Conservation (phyloP, 306 rosid genomes). For the Vicia faba region DNA sequence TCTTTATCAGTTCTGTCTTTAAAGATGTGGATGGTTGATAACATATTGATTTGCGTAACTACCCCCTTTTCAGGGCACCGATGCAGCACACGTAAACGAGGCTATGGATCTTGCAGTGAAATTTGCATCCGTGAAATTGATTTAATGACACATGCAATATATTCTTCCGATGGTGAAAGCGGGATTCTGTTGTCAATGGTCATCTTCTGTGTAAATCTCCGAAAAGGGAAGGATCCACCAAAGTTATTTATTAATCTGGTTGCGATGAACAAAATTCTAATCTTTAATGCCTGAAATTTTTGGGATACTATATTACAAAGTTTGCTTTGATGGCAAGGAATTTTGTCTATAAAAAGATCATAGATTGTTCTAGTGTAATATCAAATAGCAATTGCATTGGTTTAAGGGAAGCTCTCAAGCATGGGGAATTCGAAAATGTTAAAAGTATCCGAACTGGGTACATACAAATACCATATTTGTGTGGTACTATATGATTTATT, state of each 20-base stretch:
- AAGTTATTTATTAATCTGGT: constrained; percentile 21
- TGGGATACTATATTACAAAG: background rate
- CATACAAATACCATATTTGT: too few relatives aligned
- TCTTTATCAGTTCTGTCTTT: background rate
- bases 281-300: constrained; percentile 11
- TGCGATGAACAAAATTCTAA: constrained; percentile 11
- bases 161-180: constrained; percentile 23
- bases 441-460: too few relatives aligned
- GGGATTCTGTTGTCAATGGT: background rate
- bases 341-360: constrained; percentile 1
- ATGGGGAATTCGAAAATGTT: too few relatives aligned
- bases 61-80: constrained; percentile 71
- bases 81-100: constrained; percentile 71
- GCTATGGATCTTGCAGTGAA: constrained; percentile 70
- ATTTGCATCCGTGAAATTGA: constrained; percentile 73
- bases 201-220: constrained; percentile 2
- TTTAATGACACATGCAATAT: constrained; percentile 37
- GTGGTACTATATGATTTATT: too few relatives aligned
- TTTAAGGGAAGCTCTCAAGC: background rate
- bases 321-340: background rate
- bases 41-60: constrained; percentile 16
- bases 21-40: background rate
- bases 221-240: background rate
- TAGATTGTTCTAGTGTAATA: background rate
- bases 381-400: constrained; percentile 5